Evolutionary conservation across 169 alveolate species (phyloP).

Genomic region (Plasmodium inui): DNA sequence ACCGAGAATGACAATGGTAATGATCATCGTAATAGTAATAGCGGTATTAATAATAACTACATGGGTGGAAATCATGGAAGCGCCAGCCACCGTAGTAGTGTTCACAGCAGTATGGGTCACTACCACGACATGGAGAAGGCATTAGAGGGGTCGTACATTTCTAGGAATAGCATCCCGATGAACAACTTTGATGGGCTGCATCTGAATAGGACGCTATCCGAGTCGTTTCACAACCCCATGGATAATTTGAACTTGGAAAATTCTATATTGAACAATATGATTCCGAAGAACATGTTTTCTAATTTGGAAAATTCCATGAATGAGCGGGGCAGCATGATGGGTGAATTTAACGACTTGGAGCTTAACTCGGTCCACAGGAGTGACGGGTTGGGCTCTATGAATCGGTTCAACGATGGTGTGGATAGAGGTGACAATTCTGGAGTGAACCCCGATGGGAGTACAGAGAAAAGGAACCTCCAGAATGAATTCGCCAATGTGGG

Average conservation of each 20-base stretch:
- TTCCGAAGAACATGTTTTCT: constrained; percentile 67
- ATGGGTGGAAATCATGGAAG: neutral
- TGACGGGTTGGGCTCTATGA: neutral
- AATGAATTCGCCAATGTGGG: constrained; percentile 18
- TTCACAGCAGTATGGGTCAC: neutral
- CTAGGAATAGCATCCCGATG: constrained; percentile 59
- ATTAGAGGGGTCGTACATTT: constrained; percentile 53
- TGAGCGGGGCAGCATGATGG: constrained; percentile 36
- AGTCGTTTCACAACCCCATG: constrained; percentile 53
- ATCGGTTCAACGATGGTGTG: constrained; percentile 1
- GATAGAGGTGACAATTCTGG: neutral
- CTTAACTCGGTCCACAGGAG: constrained; percentile 33
- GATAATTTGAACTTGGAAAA: constrained; percentile 54
- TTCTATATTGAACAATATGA: constrained; percentile 67
- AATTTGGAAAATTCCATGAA: constrained; percentile 39
- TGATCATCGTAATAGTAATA: neutral
- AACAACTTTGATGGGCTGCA: constrained; percentile 42
- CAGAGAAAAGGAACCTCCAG: neutral
- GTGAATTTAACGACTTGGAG: constrained; percentile 47
- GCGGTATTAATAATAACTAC: neutral
- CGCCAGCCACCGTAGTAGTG: neutral
- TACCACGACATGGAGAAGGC: constrained; percentile 48
- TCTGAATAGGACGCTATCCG: constrained; percentile 44
- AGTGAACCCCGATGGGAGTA: neutral
- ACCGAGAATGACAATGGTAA: neutral